These are phyloP conservation scores for Porphyrellus cyaneotinctus DNA, from an alignment of 768 basidiomycete genomes.

Conservation along the genomic window DNA sequence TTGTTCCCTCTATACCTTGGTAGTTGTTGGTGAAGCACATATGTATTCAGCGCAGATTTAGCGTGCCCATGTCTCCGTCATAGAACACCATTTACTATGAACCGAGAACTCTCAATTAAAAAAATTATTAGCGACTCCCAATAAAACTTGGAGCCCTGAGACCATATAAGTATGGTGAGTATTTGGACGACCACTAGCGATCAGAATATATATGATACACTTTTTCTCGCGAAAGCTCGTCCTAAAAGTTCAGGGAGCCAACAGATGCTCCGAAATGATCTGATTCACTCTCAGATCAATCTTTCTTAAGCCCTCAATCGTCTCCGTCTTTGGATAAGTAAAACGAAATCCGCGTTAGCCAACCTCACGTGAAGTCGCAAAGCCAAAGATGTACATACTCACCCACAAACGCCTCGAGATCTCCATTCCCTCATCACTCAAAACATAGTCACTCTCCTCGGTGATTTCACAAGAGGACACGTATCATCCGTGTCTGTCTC, in stretches of 20 bases:
- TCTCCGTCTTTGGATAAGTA: slow-evolving; percentile 29
- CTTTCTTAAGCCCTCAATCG: slow-evolving; percentile 22
- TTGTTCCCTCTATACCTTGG: no score
- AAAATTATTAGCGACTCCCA: no score
- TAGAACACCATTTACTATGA: no score
- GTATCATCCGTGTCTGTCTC: slow-evolving; percentile 28
- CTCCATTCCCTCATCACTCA: slow-evolving; percentile 30
- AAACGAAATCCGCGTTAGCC: not conserved
- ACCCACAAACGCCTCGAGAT: slow-evolving; percentile 35
- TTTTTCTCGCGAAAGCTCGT: not conserved
- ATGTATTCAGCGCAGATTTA: slow-evolving; percentile 3
- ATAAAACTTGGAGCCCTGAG: no score
- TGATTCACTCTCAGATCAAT: slow-evolving; percentile 27
- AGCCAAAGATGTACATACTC: slow-evolving; percentile 3
- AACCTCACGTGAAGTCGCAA: not conserved
- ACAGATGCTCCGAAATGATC: slow-evolving; percentile 25
- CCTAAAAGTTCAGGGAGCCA: slow-evolving; percentile 7
- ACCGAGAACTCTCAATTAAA: no score
- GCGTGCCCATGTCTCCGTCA: no score
- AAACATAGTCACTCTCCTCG: slow-evolving; percentile 32
- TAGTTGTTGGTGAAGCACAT: slow-evolving; percentile 4
- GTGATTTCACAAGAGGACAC: slow-evolving; percentile 23
- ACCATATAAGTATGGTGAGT: no score
- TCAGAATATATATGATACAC: no score
- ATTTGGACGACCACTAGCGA: no score